A percentile compares a stretch with the other conserved stretches of the same genome.
These are phyloP conservation scores for Ganoderma leucocontextum DNA, from an alignment of 1,284 basidiomycete genomes.

Conservation along the genomic window DNA sequence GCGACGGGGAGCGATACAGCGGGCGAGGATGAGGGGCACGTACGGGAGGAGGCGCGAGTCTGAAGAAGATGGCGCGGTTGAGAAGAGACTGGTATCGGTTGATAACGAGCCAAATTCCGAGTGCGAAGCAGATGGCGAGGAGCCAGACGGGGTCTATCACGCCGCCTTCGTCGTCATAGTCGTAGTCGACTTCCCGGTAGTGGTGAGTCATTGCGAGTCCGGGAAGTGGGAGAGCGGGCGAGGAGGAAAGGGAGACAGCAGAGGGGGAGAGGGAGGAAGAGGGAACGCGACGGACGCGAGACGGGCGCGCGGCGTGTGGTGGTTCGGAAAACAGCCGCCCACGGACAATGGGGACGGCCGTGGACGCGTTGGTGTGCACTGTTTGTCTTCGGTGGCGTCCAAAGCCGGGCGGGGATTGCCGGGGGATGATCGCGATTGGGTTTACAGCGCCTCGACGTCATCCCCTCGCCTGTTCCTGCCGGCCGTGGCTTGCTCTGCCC, in stretches of 20 bases:
- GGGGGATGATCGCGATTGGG: conserved; percentile 12
- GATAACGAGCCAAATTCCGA: conserved; percentile 81
- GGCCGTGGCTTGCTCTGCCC: conserved; percentile 4
- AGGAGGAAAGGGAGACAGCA: conserved; percentile 7
- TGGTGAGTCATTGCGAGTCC: conserved; percentile 2
- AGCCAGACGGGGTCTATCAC: conserved; percentile 43
- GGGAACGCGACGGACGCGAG: conserved; percentile 13
- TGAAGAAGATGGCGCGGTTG: conserved; percentile 76
- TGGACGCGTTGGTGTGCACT: conserved; percentile 33
- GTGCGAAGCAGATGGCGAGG: conserved; percentile 69
- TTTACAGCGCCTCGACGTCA: conserved; percentile 30
- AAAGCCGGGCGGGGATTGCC: too few species aligned
- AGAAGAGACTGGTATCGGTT: conserved; percentile 75
- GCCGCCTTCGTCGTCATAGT: conserved; percentile 43
- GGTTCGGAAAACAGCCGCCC: conserved; percentile 26
- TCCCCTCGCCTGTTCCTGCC: conserved; percentile 6
- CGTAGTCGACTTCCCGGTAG: conserved; percentile 34
- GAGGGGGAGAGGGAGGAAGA: conserved; percentile 10
- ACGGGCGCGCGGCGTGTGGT: conserved; percentile 7
- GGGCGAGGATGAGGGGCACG: conserved; percentile 32
- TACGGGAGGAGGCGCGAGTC: conserved; percentile 66
- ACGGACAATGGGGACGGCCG: conserved; percentile 16
- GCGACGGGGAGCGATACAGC: background rate
- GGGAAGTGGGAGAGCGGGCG: conserved; percentile 8
- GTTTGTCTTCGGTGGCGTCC: conserved; percentile 32